These are phyloP conservation scores for Suillus americanus DNA, from an alignment of 768 basidiomycete genomes.

Conservation along the genomic window DNA sequence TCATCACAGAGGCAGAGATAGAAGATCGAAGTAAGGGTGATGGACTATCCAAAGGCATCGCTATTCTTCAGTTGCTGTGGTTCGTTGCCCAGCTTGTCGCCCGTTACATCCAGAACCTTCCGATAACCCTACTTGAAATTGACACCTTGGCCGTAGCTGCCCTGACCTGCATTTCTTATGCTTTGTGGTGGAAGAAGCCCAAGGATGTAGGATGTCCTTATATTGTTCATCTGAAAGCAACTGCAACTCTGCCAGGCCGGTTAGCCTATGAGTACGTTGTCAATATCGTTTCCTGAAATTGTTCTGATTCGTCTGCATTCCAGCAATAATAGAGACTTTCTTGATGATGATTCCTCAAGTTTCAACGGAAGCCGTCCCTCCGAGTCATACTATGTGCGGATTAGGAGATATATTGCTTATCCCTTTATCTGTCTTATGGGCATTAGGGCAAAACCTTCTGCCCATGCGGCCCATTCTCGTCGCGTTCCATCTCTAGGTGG, in stretches of 20 bases:
- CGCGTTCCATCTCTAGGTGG: slow-evolving; percentile 1
- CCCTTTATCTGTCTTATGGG: not conserved
- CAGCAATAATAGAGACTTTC: too few species aligned
- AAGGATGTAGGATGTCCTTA: slow-evolving; percentile 18
- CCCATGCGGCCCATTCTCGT: not conserved
- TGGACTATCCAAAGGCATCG: slow-evolving; percentile 28
- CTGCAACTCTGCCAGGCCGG: accelerated
- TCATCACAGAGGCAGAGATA: slow-evolving; percentile 20
- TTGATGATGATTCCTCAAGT: too few species aligned
- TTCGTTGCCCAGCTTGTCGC: slow-evolving; percentile 31
- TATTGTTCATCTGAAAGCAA: not conserved
- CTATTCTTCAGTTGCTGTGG: slow-evolving; percentile 32
- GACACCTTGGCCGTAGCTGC: slow-evolving; percentile 30
- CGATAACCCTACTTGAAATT: slow-evolving; percentile 34
- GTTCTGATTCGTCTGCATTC: not conserved
- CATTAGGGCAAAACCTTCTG: accelerated
- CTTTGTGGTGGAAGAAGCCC: slow-evolving; percentile 38
- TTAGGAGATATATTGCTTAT: accelerated
- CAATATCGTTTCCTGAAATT: not conserved
- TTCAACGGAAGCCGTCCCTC: too few species aligned
- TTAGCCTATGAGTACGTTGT: not conserved
- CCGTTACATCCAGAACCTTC: slow-evolving; percentile 20
- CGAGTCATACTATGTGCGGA: not conserved
- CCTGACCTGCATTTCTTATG: slow-evolving; percentile 27
- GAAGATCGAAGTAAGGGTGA: slow-evolving; percentile 34